Evolutionary conservation across 2,329 filamentous ascomycete species (phyloP), one percentile per base, ranked within the genome.

Genomic region (Sclerotiophoma versabilis): DNA sequence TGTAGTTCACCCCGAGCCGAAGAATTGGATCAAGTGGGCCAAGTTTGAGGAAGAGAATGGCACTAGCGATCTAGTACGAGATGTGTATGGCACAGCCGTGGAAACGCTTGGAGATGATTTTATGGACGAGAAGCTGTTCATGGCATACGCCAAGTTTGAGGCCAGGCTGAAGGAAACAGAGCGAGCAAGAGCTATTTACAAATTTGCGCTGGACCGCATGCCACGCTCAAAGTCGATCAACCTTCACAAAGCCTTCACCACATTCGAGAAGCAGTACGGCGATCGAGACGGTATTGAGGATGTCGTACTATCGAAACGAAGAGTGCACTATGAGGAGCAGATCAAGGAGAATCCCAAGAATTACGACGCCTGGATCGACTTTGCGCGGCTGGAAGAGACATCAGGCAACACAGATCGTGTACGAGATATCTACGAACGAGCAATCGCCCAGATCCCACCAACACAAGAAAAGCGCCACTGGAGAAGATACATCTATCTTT

Each of bases 1-100:
- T 1, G 84, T 93, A 56, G 91, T 98, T 8, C 95, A 98, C 64
- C 93, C 95, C 0, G 93, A 98, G 69, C 91, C 95, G 19, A 87
- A 90, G 68, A 98, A 97, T 71, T 99, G 93, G 93, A 96, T 99
- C 77, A 97, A 97, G 74, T 99, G 95, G 95, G 89, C 93, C 56
- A 90, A 91, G 58, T 99, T 98, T 64, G 95, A 99, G 75, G 93
- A 98, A 74, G 95, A 99, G 71, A 91, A 88, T 64, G 95, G 95
- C 8, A 96, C 92, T 1, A 93, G 89, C 70, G 93, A 97, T 67
- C 76, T 93, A 62, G 95, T 99, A 6, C 85, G 95, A 19, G 92
- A 98, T 59, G 93, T 98, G 0, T 98, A 92, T 71, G 92, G 93
- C 4, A 83, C 85, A 49, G 93, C 93, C 1, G 88, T 98, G 26